Base-by-base conservation (phyloP, 2,329 filamentous ascomycete species). In the Zasmidium cellare region DNA sequence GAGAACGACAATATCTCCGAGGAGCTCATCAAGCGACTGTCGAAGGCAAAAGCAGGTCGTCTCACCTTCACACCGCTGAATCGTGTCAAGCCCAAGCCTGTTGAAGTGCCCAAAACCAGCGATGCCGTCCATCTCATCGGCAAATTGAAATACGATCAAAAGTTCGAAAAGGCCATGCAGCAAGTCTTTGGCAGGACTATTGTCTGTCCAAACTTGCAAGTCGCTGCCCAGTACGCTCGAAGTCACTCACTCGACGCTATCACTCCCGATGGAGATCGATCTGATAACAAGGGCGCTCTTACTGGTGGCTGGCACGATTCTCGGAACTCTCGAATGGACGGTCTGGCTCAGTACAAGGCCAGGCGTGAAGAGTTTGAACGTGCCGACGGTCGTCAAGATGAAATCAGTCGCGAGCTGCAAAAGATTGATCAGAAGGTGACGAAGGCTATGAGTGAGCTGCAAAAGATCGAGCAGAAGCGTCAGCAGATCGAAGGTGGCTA, bases 141-240 rank as follows among this genome's bases (percentile, higher is more conserved):
- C 69, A 96, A 96, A 75, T 84, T 97, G 59, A 83, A 85, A 50
- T 99, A 88, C 69, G 89, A 97, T 52, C 70, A 82, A 1, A 81
- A 79, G 60, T 97, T 88, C 66, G 91, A 96, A 58, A 88, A 86
- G 67, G 94, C 94, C 0, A 94, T 99, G 73, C 87, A 90, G 70
- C 92, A 97, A 71, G 91, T 99, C 0, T 99, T 99, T 75, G 94
- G 92, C 48, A 96, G 91, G 74, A 94, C 91, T 0, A 91, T 99
- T 53, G 89, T 99, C 56, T 97, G 94, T 66, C 92, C 93, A 2
- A 96, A 91, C 65, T 79, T 99, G 61, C 85, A 90, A 50, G 85
- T 96, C 58, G 94, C 92, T 49, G 86, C 89, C 12, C 92, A 97
- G 70, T 97, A 97, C 72, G 91, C 94, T 20, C 86, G 93, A 69